A percentile compares a stretch with the other conserved stretches of the same genome.
Evolutionary conservation across 1,139 yeast species (phyloP).

Genomic region (Candida sp.): DNA sequence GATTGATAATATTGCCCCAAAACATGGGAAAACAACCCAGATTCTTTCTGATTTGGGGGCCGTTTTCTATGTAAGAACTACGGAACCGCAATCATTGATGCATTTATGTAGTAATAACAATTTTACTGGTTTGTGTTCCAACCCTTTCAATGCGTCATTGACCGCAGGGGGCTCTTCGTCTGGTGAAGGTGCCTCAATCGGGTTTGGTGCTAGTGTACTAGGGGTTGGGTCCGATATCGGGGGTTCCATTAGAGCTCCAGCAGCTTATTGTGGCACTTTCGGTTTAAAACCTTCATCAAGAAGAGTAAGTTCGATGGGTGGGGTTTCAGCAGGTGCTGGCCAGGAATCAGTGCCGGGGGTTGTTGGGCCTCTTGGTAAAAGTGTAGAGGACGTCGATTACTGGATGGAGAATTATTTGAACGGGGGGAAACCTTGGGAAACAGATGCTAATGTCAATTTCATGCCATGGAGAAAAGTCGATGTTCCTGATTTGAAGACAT

Average conservation of each 20-base stretch:
- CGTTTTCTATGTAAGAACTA: constrained; percentile 36
- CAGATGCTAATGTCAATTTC: constrained; percentile 53
- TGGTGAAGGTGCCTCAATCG: constrained; percentile 24
- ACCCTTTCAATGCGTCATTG: constrained; percentile 49
- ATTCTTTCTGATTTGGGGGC: constrained; percentile 17
- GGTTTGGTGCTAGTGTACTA: constrained; percentile 19
- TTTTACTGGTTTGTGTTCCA: constrained; percentile 49
- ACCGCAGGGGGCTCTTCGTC: constrained; percentile 45
- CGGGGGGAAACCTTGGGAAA: constrained; percentile 67
- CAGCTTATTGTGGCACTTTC: constrained; percentile 23
- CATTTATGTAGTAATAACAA: constrained; percentile 49
- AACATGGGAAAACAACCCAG: background rate
- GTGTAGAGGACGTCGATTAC: constrained; percentile 60
- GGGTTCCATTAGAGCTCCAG: constrained; percentile 25
- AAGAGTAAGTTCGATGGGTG: constrained; percentile 51
- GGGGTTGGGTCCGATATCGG: constrained; percentile 30
- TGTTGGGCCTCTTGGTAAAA: constrained; percentile 60
- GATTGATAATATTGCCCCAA: constrained; percentile 10
- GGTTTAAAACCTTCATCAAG: constrained; percentile 42
- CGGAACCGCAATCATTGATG: constrained; percentile 57
- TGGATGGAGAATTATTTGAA: constrained; percentile 57
- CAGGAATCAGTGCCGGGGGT: constrained; percentile 60
- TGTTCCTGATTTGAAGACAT: constrained; percentile 34
- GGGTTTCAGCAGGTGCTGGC: constrained; percentile 53
- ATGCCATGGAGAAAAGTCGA: constrained; percentile 61